Evolutionary conservation across 805 yeast genomes (phyloP), one percentile per base, ranked within the genome.

Genomic region (Danielozyma ontarioensis): DNA sequence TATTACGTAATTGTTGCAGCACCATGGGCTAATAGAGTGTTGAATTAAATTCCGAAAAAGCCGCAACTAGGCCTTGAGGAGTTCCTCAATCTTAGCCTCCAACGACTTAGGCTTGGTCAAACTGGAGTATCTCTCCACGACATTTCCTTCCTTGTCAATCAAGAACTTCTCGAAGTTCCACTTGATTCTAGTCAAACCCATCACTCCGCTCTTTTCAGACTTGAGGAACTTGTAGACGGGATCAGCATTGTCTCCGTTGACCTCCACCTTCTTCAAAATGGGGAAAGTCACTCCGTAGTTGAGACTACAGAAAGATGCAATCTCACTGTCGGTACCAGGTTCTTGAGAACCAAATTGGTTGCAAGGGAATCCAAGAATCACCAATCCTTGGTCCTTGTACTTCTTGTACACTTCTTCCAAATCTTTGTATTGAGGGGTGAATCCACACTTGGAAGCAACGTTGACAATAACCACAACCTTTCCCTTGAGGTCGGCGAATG

Each of bases 201-300:
- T 50, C 10, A 62, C 34, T 2, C 80, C 81, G 13, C 74, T 50
- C 47, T 73, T 73, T 44, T 74, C 55, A 27, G 62, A 48, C 68
- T 93, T 90, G 57, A 90, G 72, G 67, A 57, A 89, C 50, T 74
- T 65, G 64, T 78, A 90, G 23, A 90, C 88, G 13, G 90, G 86
- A 53, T 84, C 89, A 13, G 86, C 78, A 28, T 78, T 62, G 40
- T 70, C 60, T 32, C 98, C 98, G 57, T 90, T 93, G 46, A 93
- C 97, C 27, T 89, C 88, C 39, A 88, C 59, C 70, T 89, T 90
- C 56, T 75, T 71, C 75, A 90, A 64, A 21, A 90, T 73, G 19
- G 96, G 96, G 80, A 93, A 90, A 13, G 83, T 68, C 27, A 90
- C 97, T 34, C 96, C 96, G 57, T 80, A 93, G 68, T 86, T 88